These are phyloP conservation scores for Pleurotus eryngii DNA, from an alignment of 768 basidiomycete species.

Conservation along the genomic window DNA sequence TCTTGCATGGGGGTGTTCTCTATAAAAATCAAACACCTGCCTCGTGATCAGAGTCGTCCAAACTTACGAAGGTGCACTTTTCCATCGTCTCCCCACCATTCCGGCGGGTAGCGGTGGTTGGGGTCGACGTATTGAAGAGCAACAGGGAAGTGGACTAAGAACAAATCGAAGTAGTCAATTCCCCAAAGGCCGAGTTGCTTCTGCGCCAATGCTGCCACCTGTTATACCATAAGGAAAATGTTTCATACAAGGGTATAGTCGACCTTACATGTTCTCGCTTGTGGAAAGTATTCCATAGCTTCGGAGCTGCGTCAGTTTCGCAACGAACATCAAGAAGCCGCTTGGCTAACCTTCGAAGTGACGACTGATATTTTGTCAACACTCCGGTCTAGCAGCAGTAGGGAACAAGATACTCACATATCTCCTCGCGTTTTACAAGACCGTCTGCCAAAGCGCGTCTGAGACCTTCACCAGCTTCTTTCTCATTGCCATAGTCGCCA, in stretches of 20 bases:
- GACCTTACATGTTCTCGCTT: constrained; percentile 64
- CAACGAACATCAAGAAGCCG: background rate
- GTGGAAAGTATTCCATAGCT: constrained; percentile 92
- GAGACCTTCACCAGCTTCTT: constrained; percentile 78
- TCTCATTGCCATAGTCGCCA: constrained; percentile 88
- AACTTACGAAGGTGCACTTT: constrained; percentile 42
- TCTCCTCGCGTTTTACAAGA: constrained; percentile 81
- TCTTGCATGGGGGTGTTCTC: constrained; percentile 71
- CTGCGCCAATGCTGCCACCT: constrained; percentile 54
- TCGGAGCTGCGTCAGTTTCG: background rate
- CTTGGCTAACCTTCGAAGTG: constrained; percentile 64
- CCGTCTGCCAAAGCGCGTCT: constrained; percentile 76
- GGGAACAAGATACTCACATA: constrained; percentile 51
- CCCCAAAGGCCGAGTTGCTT: constrained; percentile 80
- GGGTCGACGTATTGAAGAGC: constrained; percentile 73
- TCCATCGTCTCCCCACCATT: constrained; percentile 7
- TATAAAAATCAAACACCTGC: background rate
- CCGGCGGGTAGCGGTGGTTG: constrained; percentile 81
- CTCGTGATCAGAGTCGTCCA: too few species aligned
- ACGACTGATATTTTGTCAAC: constrained; percentile 77
- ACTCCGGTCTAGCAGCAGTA: background rate
- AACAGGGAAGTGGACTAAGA: constrained; percentile 84
- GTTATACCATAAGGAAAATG: background rate
- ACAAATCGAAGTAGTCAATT: constrained; percentile 80
- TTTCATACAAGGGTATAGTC: background rate